Base-by-base conservation (phyloP, 2,329 filamentous ascomycete genomes). In the Calonectria multiphialidica region DNA sequence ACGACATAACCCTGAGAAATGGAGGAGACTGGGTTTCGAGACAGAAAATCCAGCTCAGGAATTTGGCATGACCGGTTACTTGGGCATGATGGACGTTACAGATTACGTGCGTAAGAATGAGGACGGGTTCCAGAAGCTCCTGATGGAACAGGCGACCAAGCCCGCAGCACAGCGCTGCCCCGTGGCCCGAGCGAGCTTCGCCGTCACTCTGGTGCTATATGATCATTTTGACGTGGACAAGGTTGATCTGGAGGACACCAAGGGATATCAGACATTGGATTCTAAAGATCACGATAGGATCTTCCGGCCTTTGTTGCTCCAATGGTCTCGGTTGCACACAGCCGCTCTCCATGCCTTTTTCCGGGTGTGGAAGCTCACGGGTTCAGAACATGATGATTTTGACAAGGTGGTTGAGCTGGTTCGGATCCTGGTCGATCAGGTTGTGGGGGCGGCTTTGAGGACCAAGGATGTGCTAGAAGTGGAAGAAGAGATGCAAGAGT, bases 21-120 rank as follows among this genome's bases (percentile, higher is more conserved):
- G 97, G 97, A 90, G 95, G 78, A 90, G 96, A 66, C 83, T 99
- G 49, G 97, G 97, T 3, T 99, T 99, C 79, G 94, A 97, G 82
- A 93, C 94, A 0, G 97, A 99, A 83, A 96, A 91, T 76, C 97
- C 97, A 4, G 93, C 93, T 0, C 89, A 90, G 78, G 97, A 99
- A 78, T 98, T 99, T 80, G 92, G 95, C 23, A 87, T 91, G 45
- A 93, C 94, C 33, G 97, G 97, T 0, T 98, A 96, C 81, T 84
- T 99, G 66, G 97, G 97, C 33, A 95, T 99, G 91, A 98, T 99
- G 96, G 97, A 99, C 82, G 84, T 99, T 79, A 95, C 95, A 2
- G 96, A 98, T 83, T 99, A 95, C 82, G 95, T 98, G 61, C 91
- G 94, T 80, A 98, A 95, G 81, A 93, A 98, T 80, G 95, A 98